These are phyloP conservation scores for Escallonia herrerae DNA, from an alignment of 129 eudicot species.

Conservation along the genomic window DNA sequence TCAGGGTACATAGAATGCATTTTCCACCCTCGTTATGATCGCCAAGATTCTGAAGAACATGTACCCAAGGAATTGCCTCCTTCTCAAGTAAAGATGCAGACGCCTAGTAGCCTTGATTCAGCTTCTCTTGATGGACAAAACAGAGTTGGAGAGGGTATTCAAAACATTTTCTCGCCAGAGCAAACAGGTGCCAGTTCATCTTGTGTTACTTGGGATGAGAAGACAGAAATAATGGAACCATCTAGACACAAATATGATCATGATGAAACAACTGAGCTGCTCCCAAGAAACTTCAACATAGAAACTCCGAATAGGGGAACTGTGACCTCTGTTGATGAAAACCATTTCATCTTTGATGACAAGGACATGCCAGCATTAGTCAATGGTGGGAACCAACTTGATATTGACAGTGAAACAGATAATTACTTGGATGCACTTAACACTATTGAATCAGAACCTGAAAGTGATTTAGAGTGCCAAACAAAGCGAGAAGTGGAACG, in stretches of 20 bases:
- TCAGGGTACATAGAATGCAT: conserved; percentile 47
- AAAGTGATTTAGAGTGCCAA: conserved; percentile 59
- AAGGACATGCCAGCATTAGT: conserved; percentile 21
- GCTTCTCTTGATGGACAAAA: conserved; percentile 29
- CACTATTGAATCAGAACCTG: conserved; percentile 80
- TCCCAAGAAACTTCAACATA: conserved; percentile 20
- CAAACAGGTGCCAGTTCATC: conserved; percentile 38
- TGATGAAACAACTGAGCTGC: conserved; percentile 26
- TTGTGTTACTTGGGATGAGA: conserved; percentile 69
- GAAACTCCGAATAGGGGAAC: conserved; percentile 30
- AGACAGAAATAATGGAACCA: conserved; percentile 57
- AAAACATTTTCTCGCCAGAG: conserved; percentile 19
- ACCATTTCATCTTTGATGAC: conserved; percentile 21
- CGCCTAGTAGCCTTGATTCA: conserved; percentile 32
- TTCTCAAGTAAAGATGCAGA: conserved; percentile 20
- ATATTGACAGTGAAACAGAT: conserved; percentile 81
- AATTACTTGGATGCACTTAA: conserved; percentile 84
- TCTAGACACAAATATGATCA: conserved; percentile 8
- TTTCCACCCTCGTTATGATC: conserved; percentile 47
- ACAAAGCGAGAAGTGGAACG: conserved; percentile 44
- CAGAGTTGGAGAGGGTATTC: conserved; percentile 32
- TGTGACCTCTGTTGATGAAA: conserved; percentile 15
- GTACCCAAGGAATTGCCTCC: conserved; percentile 38
- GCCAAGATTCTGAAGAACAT: conserved; percentile 33
- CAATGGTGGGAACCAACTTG: conserved; percentile 30